Base-by-base conservation (phyloP, 2,329 filamentous ascomycete genomes). In the Epichloe amarillans region DNA sequence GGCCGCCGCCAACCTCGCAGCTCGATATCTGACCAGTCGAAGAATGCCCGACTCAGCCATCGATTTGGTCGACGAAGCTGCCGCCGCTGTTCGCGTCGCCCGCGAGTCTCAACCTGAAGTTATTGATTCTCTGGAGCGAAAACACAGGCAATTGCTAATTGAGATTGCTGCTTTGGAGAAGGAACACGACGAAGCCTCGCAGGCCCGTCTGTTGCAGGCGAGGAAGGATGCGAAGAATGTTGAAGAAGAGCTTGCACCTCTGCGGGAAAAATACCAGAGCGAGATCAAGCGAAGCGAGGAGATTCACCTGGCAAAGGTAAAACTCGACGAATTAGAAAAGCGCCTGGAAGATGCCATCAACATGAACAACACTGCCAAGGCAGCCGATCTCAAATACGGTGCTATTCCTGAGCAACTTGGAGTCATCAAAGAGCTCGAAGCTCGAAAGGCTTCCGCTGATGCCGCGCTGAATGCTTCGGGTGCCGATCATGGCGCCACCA, bases 91-190 rank as follows among this genome's bases (percentile, higher is more conserved):
- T 53, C 81, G 89, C 51, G 94, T 98, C 26, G 89, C 90, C 36
- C 82, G 93, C 58, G 93, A 98, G 70, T 98, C 93, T 2, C 90
- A 97, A 61, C 93, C 93, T 3, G 93, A 98, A 70, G 83, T 90
- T 35, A 86, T 98, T 49, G 93, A 98, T 69, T 95, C 88, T 49
- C 78, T 98, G 49, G 93, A 98, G 69, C 84, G 93, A 58, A 88
- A 84, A 62, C 76, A 89, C 55, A 85, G 89, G 53, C 93, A 98
- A 68, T 77, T 97, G 50, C 85, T 95, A 68, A 98, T 98, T 59
- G 93, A 98, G 68, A 98, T 98, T 52, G 91, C 96, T 63, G 93
- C 93, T 37, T 73, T 98, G 46, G 83, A 88, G 57, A 86, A 91
- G 62, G 93, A 98, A 66, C 91, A 95, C 66, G 93, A 98, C 59